Base-by-base conservation (phyloP, 2,329 filamentous ascomycete species). In the Tolypocladium guangdongense region DNA sequence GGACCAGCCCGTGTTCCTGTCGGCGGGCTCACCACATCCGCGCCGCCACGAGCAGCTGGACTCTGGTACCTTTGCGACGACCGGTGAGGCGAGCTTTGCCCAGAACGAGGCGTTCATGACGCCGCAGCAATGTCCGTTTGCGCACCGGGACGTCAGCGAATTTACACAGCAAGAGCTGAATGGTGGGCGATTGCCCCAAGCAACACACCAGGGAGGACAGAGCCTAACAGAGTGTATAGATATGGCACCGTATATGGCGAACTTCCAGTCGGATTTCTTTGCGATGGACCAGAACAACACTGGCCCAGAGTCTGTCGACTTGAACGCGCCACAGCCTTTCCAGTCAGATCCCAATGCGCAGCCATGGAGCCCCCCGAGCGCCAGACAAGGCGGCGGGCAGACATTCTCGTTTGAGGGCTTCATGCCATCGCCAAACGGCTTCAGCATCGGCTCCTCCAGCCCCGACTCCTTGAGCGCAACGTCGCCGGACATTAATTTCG, bases 321-420 rank as follows among this genome's bases (percentile, higher is more conserved):
- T 76, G 30, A 64, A 65, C 47, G 71, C 73, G n/a, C 66, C 69
- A 7, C 62, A 68, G 38, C 63, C 66, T 1, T 66, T 70, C 50
- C 71, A 71, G 49, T 65, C 66, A 30, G 62, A 64, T 30, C 59
- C 62, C 53, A 64, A 73, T 52, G 27, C 27, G 4, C 65, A 67
- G 6, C 69, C 74, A 37, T 78, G 76, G 77, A 68, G 69, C 47
- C 68, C 70, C 2, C 63, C 68, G 3, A 68, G 66, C 33, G 58
- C 71, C 2, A 64, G 57, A 36, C 59, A 48, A 3, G 54, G 68
- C 39, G 63, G 63, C 14, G 63, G 65, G 14, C 65, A 64, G 20
- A 63, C 66, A 62, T 66, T 72, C 33, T 60, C 70, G 22, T 69
- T 71, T 60, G 72, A 74, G 35, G 68, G 73, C 20, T 59, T 66